Evolutionary conservation across 2,329 filamentous ascomycete genomes (phyloP).

Genomic region (Beauveria scarabaeidicola): DNA sequence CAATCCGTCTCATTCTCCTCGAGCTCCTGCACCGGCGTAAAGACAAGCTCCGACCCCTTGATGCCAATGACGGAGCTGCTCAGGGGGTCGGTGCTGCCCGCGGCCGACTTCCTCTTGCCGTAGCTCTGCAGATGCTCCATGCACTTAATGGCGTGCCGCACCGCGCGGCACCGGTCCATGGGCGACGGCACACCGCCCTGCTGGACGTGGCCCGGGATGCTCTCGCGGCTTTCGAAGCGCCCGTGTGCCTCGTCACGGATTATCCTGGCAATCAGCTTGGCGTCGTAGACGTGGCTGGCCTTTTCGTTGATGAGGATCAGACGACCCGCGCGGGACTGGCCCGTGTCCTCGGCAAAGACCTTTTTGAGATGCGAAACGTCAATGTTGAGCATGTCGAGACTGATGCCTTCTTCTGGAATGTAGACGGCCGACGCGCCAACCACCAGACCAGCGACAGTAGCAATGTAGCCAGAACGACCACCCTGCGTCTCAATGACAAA

Average conservation of each 20-base stretch:
- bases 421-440: constrained; percentile 91
- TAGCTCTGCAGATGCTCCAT: constrained; percentile 83
- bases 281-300: constrained; percentile 81
- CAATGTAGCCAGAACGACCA: constrained; percentile 87
- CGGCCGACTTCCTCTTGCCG: constrained; percentile 44
- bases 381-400: constrained; percentile 80
- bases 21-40: constrained; percentile 70
- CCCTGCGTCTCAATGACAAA: constrained; percentile 99
- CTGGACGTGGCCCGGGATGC: constrained; percentile 88
- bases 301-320: constrained; percentile 96
- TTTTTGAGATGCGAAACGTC: constrained; percentile 86
- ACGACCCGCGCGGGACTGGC: constrained; percentile 82
- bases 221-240: constrained; percentile 85
- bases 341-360: constrained; percentile 76
- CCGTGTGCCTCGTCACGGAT: constrained; percentile 89
- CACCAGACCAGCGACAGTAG: constrained; percentile 80
- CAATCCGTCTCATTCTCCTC: constrained; percentile 88
- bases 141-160: constrained; percentile 87
- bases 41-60: constrained; percentile 81
- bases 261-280: constrained; percentile 89
- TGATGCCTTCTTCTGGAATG: constrained; percentile 93
- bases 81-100: constrained; percentile 47
- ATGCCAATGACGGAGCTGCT: constrained; percentile 84
- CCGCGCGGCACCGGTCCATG: constrained; percentile 91
- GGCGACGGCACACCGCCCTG: constrained; percentile 87